Base-by-base conservation (phyloP, 2,329 filamentous ascomycete species). In the Colletotrichum brevisporum region DNA sequence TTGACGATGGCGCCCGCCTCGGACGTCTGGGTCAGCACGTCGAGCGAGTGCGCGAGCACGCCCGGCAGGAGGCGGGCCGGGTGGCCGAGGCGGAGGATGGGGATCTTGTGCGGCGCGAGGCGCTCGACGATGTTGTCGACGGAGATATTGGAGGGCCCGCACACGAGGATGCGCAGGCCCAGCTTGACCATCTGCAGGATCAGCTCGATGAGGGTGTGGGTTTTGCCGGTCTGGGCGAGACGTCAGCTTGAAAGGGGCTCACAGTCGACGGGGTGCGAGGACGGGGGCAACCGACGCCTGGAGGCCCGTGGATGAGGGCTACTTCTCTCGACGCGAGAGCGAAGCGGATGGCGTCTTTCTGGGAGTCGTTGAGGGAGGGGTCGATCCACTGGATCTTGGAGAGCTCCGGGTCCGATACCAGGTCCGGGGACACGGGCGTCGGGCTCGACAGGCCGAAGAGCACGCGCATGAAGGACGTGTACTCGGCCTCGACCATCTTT, bases 51-150 rank as follows among this genome's bases (percentile, higher is more conserved):
- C 72, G 91, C 91, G 41, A 98, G 80, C 0, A 99, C 94, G 0
- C 93, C 94, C 0, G 95, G 95, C 0, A 99, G 85, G 27, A 99
- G 86, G 21, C 96, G 91, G 1, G 96, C 96, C 0, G 96, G 96
- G 79, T 99, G 96, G 1, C 96, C 96, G 0, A 99, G 88, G 2
- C 96, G 92, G 43, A 98, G 88, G 75, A 98, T 94, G 0, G 94
- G 92, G 1, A 98, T 86, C 75, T 94, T 94, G 79, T 95, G 92
- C 0, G 93, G 90, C 2, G 94, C 90, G 2, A 98, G 87, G 8
- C 96, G 90, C 81, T 99, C 96, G 9, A 98, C 95, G 67, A 99
- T 97, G 77, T 99, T 99, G 86, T 99, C 96, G 1, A 99, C 96
- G 0, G 94, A 96, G 74, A 99, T 95, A 78, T 99, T 99, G 36